phyloP scores from a whole-genome alignment of 805 yeast species.

The Starmerella geochares region DNA sequence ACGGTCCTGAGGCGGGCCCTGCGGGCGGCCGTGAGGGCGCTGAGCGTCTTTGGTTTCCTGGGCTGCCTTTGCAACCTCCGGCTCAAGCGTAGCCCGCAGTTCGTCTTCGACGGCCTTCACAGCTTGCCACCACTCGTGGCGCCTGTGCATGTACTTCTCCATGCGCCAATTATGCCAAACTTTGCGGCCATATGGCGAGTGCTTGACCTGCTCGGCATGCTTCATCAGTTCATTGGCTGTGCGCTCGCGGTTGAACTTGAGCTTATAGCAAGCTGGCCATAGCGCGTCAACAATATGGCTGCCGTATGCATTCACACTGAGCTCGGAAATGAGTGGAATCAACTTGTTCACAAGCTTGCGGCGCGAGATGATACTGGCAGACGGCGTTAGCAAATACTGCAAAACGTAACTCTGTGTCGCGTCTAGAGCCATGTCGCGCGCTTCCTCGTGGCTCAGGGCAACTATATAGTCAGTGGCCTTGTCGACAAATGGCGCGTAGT shows the following conservation, averaged over 20 bases:
- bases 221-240: conserved; percentile 56
- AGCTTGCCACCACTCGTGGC: conserved; percentile 66
- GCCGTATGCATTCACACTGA: conserved; percentile 79
- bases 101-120: conserved; percentile 31
- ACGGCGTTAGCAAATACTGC: conserved; percentile 48
- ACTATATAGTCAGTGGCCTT: conserved; percentile 37
- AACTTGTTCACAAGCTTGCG: conserved; percentile 60
- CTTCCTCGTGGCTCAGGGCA: conserved; percentile 41
- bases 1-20: not conserved
- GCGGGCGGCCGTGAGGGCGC: not conserved
- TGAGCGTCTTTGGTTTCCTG: not conserved
- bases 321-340: conserved; percentile 42
- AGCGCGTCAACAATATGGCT: conserved; percentile 80
- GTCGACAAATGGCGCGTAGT: conserved; percentile 50
- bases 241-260: conserved; percentile 78
- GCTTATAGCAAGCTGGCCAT: conserved; percentile 66
- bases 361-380: conserved; percentile 44
- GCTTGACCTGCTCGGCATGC: conserved; percentile 61
- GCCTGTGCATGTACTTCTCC: conserved; percentile 65
- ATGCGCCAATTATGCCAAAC: conserved; percentile 95
- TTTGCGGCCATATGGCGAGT: conserved; percentile 72
- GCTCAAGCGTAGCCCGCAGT: conserved; percentile 18
- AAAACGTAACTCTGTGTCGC: conserved; percentile 87
- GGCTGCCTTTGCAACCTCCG: not conserved
- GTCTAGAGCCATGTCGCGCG: conserved; percentile 69